Percentiles rank a stretch among this genome's conserved stretches.
These are phyloP conservation scores for Obba rivulosa DNA, from an alignment of 768 basidiomycete species.

Conservation along the genomic window DNA sequence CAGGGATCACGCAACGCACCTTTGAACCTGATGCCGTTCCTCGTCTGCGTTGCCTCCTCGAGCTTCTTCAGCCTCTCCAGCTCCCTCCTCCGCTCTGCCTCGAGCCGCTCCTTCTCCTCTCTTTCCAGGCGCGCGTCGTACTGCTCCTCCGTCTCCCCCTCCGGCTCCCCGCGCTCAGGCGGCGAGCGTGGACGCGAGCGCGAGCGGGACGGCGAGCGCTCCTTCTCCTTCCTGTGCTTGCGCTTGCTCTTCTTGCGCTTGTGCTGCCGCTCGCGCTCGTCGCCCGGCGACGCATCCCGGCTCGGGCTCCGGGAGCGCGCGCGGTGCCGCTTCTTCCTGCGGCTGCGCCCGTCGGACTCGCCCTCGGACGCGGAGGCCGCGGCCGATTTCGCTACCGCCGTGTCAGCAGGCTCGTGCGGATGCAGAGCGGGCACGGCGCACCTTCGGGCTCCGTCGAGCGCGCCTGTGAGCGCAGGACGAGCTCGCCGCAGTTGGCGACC, in stretches of 20 bases:
- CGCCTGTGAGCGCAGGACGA: slow-evolving; percentile 55
- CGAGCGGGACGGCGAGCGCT: slow-evolving; percentile 13
- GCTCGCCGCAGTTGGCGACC: slow-evolving; percentile 78
- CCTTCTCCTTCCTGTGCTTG: slow-evolving; percentile 13
- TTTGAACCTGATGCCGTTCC: slow-evolving; percentile 55
- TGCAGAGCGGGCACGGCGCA: slow-evolving; percentile 2
- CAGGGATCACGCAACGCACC: slow-evolving; percentile 29
- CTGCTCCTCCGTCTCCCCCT: slow-evolving; percentile 63
- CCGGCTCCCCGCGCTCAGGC: slow-evolving; percentile 14
- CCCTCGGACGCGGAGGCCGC: slow-evolving; percentile 4
- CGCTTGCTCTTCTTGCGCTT: slow-evolving; percentile 24
- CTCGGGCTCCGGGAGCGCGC: slow-evolving; percentile 1
- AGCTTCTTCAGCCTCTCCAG: slow-evolving; percentile 43
- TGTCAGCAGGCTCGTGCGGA: slow-evolving; percentile 7
- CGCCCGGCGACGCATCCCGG: slow-evolving; percentile 9
- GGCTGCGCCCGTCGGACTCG: background rate
- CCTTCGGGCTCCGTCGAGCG: slow-evolving; percentile 14
- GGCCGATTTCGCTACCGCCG: slow-evolving; percentile 8
- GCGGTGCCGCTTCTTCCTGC: slow-evolving; percentile 6
- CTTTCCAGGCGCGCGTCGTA: slow-evolving; percentile 65
- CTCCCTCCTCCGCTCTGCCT: slow-evolving; percentile 39
- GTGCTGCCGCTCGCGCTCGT: slow-evolving; percentile 20
- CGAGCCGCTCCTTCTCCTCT: slow-evolving; percentile 58
- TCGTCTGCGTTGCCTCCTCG: slow-evolving; percentile 27
- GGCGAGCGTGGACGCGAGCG: background rate